Conservation (phyloP, 192 early-diverging fungal species). For the Jimgerdemannia flammicorona region DNA sequence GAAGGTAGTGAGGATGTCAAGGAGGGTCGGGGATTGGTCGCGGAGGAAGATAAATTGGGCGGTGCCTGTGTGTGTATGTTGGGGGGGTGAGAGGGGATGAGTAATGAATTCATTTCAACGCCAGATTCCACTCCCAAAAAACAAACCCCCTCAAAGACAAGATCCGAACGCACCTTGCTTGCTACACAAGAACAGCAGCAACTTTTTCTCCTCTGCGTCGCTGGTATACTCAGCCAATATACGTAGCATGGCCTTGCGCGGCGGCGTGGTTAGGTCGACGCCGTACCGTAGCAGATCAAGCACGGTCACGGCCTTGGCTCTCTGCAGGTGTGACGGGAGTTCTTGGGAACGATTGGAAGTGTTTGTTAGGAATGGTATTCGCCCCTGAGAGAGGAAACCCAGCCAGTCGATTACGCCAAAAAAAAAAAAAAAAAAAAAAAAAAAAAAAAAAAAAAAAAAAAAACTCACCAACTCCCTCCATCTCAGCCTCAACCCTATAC, state of each 20-base stretch:
- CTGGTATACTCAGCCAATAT: slow-evolving; percentile 76
- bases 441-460: background rate
- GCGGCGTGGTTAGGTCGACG: slow-evolving; percentile 67
- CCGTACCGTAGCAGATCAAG: slow-evolving; percentile 69
- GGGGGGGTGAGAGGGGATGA: slow-evolving; percentile 10
- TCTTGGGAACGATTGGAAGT: slow-evolving; percentile 9
- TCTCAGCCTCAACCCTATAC: slow-evolving; percentile 36
- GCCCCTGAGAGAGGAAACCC: too few relatives aligned
- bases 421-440: background rate
- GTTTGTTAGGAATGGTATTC: too few relatives aligned
- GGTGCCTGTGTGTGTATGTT: slow-evolving; percentile 32
- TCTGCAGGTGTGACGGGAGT: slow-evolving; percentile 50
- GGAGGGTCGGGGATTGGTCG: slow-evolving; percentile 63
- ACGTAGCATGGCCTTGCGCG: slow-evolving; percentile 81
- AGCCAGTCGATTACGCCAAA: too few relatives aligned
- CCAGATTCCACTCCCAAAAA: too few relatives aligned
- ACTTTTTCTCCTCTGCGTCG: slow-evolving; percentile 65
- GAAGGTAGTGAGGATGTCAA: slow-evolving; percentile 81
- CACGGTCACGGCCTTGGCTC: slow-evolving; percentile 39
- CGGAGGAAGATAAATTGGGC: slow-evolving; percentile 64
- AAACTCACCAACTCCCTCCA: slow-evolving; percentile 12
- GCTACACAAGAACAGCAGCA: slow-evolving; percentile 76
- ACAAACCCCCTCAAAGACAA: background rate
- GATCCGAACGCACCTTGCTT: slow-evolving; percentile 51
- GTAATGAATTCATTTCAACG: background rate